Base-by-base conservation (phyloP, 2,329 filamentous ascomycete species). In the Scedosporium dehoogii region DNA sequence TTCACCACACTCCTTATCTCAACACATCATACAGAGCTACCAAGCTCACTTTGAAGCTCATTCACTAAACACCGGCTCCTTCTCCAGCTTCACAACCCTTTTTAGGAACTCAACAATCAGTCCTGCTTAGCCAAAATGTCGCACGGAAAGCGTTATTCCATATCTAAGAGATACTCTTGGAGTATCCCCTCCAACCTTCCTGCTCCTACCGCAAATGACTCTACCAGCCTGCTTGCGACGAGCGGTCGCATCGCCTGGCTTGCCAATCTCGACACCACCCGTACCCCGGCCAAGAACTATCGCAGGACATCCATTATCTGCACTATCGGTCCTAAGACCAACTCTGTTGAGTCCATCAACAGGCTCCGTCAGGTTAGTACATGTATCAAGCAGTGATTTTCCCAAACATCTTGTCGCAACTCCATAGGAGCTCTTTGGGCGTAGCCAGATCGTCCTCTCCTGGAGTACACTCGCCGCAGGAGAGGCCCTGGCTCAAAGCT, bases 311-410 rank as follows among this genome's bases (percentile, higher is more conserved):
- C 92, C 73, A 99, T 99, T 81, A 97, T 99, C 79, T 92, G 93
- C 82, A 97, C 94, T 71, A 97, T 99, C 75, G 94, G 94, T 66
- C 94, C 94, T 74, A 99, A 97, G 88, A 99, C 94, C 71, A 99
- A 99, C 84, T 96, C 91, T 44, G 88, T 92, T 63, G 90, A 97
- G 81, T 92, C 92, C 78, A 96, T 99, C 81, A 97, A 97, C 80
- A 85, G 87, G 76, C 90, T 99, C 71, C 91, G 93, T 76, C 85
- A 83, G 48, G 59, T 61, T 73, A 61, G 59, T 56, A 14, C 25
- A n/a, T 44, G 18, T 25, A 23, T 9, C n/a, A 53, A 33, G 10
- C 10, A n/a, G 23, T 9, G 18, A 14, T n/a, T 42, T 53, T 18
- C 44, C 21, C 21, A 6, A 48, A n/a, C 6, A 23, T n/a, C 6